Base-by-base conservation (phyloP, 768 basidiomycete genomes). In the Podaxis sp. region DNA sequence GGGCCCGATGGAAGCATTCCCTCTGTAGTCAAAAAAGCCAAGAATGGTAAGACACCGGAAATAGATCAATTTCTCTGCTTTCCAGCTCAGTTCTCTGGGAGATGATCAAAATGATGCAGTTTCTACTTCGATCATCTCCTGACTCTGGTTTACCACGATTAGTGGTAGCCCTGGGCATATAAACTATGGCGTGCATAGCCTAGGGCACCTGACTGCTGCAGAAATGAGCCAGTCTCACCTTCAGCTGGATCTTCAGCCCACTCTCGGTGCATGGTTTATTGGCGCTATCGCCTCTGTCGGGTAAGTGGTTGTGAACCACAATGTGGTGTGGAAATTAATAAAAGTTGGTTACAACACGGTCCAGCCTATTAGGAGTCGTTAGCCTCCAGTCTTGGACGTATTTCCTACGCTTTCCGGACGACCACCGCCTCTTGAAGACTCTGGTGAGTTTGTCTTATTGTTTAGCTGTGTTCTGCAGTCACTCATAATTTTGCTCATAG, bases 381-480 rank as follows among this genome's bases (percentile, higher is more conserved):
- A 59, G 48, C 49, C 36, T 59, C 7, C 59, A 59, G 48, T 59
- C 36, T 17, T 59, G 48, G 36, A 49, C 33, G 24, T 59, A 59
- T 52, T 40, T 59, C n/a, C 19, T 59, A 9, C 48, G 38, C 22
- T 59, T 59, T 26, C 59, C 59, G 12, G 13, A 40, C 39, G 59
- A 59, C 22, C 22, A 11, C 44, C 36, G 24, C 4, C n/a, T 59
- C 4, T 11, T 59, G 33, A 59, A 59, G 39, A n/a, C 30, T 26
- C 17, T 40, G 13, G 59, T 52, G 39, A 24, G 56, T 42, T 28
- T 55, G 15, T 3, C 28, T 8, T 7, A 46, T 5, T 6, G 28
- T 15, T 15, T 5, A 6, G 8, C 28, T 28, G 1, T 28, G 1
- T 26, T 44, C 26, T 12, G 8, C 15, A 7, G 8, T 15, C 40